phyloP scores from a whole-genome alignment of 202 grass and related monocot genomes.

The Panicum hallii region DNA sequence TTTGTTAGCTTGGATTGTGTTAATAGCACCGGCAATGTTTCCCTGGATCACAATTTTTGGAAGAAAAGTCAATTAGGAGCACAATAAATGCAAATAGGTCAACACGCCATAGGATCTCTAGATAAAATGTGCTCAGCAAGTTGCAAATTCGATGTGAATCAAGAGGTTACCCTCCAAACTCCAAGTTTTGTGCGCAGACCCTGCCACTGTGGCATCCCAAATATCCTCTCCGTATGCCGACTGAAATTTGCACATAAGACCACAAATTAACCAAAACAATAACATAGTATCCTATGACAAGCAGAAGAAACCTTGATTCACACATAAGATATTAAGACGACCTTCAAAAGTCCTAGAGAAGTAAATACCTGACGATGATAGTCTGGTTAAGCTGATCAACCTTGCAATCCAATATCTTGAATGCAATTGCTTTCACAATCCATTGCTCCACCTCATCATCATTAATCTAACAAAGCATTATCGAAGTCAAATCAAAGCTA shows the following conservation, averaged over 20 bases:
- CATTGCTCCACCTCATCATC: slow-evolving; percentile 92
- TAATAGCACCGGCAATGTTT: slow-evolving; percentile 83
- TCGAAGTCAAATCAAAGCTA: slow-evolving; percentile 22
- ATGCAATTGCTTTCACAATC: slow-evolving; percentile 91
- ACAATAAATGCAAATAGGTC: background rate
- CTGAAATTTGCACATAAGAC: slow-evolving; percentile 55
- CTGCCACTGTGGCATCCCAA: slow-evolving; percentile 84
- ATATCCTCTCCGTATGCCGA: slow-evolving; percentile 72
- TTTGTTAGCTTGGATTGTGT: slow-evolving; percentile 90
- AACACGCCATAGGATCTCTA: background rate
- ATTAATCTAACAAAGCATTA: slow-evolving; percentile 62
- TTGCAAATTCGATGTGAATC: background rate
- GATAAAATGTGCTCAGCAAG: background rate
- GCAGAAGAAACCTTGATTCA: background rate
- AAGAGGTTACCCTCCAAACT: slow-evolving; percentile 70
- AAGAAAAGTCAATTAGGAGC: slow-evolving; percentile 28
- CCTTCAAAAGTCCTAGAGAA: background rate
- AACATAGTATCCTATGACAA: background rate
- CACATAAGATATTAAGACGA: background rate
- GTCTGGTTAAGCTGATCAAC: slow-evolving; percentile 73
- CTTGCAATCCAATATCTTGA: slow-evolving; percentile 86
- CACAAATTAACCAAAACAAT: slow-evolving; percentile 37
- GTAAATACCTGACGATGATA: slow-evolving; percentile 57
- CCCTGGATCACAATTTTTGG: slow-evolving; percentile 51
- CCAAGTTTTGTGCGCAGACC: slow-evolving; percentile 80